phyloP scores from a whole-genome alignment of 345 rosid species.

The Lumnitzera littorea region DNA sequence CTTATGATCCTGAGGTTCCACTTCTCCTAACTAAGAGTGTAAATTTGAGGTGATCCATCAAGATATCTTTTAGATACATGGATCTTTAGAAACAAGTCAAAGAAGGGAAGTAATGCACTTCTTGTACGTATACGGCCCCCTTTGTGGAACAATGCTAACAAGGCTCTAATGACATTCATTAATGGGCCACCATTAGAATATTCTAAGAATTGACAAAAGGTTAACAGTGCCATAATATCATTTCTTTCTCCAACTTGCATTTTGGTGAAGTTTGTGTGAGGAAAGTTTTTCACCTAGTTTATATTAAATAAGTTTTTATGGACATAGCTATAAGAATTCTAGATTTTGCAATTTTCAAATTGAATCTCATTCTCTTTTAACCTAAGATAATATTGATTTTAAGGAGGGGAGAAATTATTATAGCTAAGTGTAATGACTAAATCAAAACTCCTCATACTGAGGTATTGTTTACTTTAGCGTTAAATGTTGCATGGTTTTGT shows the following conservation, averaged over 20 bases:
- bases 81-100: constrained; percentile 80
- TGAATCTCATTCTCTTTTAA: no score
- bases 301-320: constrained; percentile 66
- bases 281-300: constrained; percentile 86
- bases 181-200: constrained; percentile 84
- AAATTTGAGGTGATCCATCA: constrained; percentile 60
- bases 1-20: constrained; percentile 93
- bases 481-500: no score
- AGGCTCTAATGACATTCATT: constrained; percentile 74
- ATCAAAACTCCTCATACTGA: no score
- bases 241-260: constrained; percentile 95
- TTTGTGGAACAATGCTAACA: constrained; percentile 91
- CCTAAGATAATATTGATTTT: no score
- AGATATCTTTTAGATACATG: constrained; percentile 55
- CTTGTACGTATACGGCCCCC: constrained; percentile 98
- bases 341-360: no score
- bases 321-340: no score
- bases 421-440: no score
- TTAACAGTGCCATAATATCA: constrained; percentile 94
- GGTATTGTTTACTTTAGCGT: no score
- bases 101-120: constrained; percentile 95
- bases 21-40: constrained; percentile 96
- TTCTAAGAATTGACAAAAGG: constrained; percentile 81
- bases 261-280: constrained; percentile 97
- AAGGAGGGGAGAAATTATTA: no score